Conservation (phyloP, 1,284 basidiomycete genomes). For the Marasmius oreades region DNA sequence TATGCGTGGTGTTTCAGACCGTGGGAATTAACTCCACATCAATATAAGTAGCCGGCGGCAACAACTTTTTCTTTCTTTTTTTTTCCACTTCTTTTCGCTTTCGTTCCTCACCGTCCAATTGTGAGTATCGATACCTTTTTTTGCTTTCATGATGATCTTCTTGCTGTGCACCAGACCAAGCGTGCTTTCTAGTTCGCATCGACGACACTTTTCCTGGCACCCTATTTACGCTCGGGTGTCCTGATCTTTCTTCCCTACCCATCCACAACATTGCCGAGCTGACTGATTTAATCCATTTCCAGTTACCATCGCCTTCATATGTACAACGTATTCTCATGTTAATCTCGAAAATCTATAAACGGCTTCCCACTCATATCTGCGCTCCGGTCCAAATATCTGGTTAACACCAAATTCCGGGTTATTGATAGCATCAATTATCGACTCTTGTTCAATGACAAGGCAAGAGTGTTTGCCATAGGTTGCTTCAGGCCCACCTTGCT, state of each 20-base stretch:
- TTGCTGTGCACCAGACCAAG: conserved; percentile 57
- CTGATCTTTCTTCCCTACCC: conserved; percentile 30
- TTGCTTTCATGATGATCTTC: conserved; percentile 18
- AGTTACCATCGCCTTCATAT: not conserved
- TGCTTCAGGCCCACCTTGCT: conserved; percentile 36
- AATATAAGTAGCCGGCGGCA: not conserved
- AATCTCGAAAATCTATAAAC: conserved; percentile 36
- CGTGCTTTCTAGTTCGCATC: conserved; percentile 29
- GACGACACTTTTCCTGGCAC: conserved; percentile 42
- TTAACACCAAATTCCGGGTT: conserved; percentile 41
- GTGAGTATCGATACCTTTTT: conserved; percentile 8
- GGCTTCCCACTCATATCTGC: conserved; percentile 39
- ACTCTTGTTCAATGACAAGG: conserved; percentile 47
- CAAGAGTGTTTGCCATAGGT: conserved; percentile 40
- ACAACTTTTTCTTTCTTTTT: not conserved
- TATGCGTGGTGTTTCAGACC: not conserved
- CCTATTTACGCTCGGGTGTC: conserved; percentile 44
- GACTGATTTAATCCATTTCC: conserved; percentile 3
- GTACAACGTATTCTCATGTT: conserved; percentile 18
- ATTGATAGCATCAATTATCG: conserved; percentile 46
- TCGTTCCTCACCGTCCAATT: not conserved
- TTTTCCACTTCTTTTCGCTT: not conserved
- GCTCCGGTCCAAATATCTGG: conserved; percentile 40
- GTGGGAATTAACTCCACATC: not conserved
- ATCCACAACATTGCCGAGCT: conserved; percentile 7